Evolutionary conservation across 108 stramenopile genomes (phyloP), one percentile per base, ranked within the genome.

Genomic region (Skeletonema marinoi): DNA sequence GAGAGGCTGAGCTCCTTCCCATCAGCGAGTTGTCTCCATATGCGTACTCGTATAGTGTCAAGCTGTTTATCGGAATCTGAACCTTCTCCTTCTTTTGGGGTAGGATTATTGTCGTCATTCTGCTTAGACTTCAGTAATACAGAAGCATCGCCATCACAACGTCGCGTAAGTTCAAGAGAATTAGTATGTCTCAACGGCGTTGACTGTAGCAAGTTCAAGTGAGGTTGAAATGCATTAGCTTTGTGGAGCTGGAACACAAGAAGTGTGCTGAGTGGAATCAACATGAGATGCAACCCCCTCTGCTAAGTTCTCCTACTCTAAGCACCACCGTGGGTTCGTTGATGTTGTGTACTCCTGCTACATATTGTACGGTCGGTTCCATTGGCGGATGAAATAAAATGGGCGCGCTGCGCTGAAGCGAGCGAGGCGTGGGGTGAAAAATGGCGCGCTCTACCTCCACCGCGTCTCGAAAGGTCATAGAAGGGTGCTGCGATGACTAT

Each of bases 11-110:
- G 54, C 7, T 56, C 54, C 25, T 56, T 56, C 4, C 54, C 54
- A 17, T 56, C 54, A 29, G 54, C 54, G 25, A 56, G 54, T 56
- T 56, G 54, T 56, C 54, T 56, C 54, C 54, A 56, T 56, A 56
- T 56, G 25, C 54, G 54, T 10, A 56, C 54, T 29, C 54, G 21
- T 25, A 56, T 10, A 29, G 54, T 56, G 54, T 56, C 54, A 29
- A 56, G 21, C 54, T 46, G 44, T 46, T 46, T 2, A 5, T n/a
- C 14, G 3, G 44, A 46, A 16, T 46, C 44, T n/a, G 44, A 46
- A 46, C 3, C 16, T n/a, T 56, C 51, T 19, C 51, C 51, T 54
- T 54, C 51, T 21, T 54, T 17, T 4, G 48, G 51, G 2, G 51
- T 8, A 54, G 16, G 21, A 10, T 0, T 10, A 10, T 6, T n/a